phyloP scores from a whole-genome alignment of 805 yeast genomes.

The Scheffersomyces coipomensis region DNA sequence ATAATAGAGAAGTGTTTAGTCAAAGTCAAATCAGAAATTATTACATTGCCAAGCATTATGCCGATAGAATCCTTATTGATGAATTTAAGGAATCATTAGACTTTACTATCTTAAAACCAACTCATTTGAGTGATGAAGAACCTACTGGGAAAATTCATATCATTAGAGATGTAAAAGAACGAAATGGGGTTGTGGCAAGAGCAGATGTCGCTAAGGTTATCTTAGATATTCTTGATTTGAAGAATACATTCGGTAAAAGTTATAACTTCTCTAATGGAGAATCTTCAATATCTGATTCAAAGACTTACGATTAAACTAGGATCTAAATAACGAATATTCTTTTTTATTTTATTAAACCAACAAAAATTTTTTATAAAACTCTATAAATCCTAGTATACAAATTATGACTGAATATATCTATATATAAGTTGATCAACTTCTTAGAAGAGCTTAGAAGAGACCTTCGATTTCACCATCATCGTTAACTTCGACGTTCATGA shows the following conservation, averaged over 20 bases:
- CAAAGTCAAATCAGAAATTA: conserved; percentile 35
- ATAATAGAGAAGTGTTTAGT: conserved; percentile 39
- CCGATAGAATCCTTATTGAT: conserved; percentile 45
- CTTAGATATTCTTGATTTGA: conserved; percentile 31
- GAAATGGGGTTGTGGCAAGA: conserved; percentile 35
- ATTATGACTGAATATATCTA: not conserved
- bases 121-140: conserved; percentile 36
- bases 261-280: conserved; percentile 47
- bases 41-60: conserved; percentile 61
- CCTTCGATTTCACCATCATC: conserved; percentile 92
- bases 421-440: not conserved
- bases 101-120: conserved; percentile 60
- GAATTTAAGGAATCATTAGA: conserved; percentile 40
- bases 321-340: not conserved
- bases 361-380: not conserved
- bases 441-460: conserved; percentile 67
- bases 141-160: conserved; percentile 44
- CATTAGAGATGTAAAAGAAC: conserved; percentile 19
- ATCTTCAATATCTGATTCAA: conserved; percentile 13
- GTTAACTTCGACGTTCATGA: conserved; percentile 93
- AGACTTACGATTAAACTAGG: not conserved
- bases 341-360: not conserved
- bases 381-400: not conserved
- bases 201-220: conserved; percentile 57
- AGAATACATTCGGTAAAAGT: conserved; percentile 40